Percentiles rank a stretch among this genome's conserved stretches.
phyloP scores from a whole-genome alignment of 2,329 filamentous ascomycete species.

The Aspergillus puulaauensis region DNA sequence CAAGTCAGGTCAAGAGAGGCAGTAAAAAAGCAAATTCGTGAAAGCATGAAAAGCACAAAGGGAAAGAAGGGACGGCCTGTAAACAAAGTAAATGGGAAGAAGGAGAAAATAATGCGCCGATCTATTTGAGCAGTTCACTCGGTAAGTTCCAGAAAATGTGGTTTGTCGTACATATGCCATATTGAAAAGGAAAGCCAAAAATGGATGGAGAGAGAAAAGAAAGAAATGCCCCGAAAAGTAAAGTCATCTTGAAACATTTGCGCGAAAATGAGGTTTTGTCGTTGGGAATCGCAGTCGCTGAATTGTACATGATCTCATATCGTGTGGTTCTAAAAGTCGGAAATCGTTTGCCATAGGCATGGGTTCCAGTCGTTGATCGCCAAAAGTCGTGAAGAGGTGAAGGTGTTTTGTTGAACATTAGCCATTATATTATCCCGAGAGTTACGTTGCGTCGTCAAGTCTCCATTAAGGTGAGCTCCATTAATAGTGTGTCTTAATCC shows the following conservation, averaged over 20 bases:
- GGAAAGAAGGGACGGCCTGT: conserved; percentile 22
- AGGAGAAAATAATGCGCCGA: conserved; percentile 11
- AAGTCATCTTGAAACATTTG: conserved; percentile 9
- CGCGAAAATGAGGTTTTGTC: conserved; percentile 9
- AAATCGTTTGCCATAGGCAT: conserved; percentile 18
- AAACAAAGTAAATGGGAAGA: conserved; percentile 14
- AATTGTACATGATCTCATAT: conserved; percentile 26
- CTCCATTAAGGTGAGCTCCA: conserved; percentile 5
- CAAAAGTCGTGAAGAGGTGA: conserved; percentile 19
- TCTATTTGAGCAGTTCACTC: conserved; percentile 9
- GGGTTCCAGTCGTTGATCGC: conserved; percentile 20
- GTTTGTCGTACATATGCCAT: conserved; percentile 19
- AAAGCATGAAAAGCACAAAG: conserved; percentile 15
- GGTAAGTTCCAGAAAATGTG: conserved; percentile 13
- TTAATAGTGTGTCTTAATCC: conserved; percentile 15
- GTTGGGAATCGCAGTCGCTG: conserved; percentile 10
- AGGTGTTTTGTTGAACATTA: conserved; percentile 16
- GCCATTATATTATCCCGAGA: conserved; percentile 13
- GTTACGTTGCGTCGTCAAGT: conserved; percentile 19
- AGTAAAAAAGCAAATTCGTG: conserved; percentile 1
- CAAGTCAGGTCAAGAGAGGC: conserved; percentile 10
- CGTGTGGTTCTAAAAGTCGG: conserved; percentile 11
- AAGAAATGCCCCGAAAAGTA: conserved; percentile 8
- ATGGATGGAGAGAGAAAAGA: conserved; percentile 3
- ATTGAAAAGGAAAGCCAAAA: neutral